Evolutionary conservation across 352 stramenopile genomes (phyloP).

Genomic region (Globisporangium rhizosaccharum): DNA sequence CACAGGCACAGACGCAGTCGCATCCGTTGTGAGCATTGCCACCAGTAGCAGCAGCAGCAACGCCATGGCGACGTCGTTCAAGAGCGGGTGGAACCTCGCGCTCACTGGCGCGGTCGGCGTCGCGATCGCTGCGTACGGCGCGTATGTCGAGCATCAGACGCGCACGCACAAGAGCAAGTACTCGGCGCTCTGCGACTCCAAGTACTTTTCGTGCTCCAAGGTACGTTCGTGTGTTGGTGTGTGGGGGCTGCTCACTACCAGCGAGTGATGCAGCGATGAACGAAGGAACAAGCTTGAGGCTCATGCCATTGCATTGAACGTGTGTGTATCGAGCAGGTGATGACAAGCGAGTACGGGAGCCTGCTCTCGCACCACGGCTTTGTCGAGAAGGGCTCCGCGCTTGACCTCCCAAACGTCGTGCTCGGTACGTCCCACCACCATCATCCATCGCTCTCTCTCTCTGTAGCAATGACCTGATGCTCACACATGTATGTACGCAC

Average conservation of each 20-base stretch:
- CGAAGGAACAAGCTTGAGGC: neutral
- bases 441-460: neutral
- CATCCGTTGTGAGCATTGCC: neutral
- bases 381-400: conserved; percentile 28
- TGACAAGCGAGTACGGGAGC: conserved; percentile 52
- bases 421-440: conserved; percentile 21
- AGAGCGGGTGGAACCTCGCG: conserved; percentile 14
- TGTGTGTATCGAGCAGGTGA: conserved; percentile 19
- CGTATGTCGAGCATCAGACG: conserved; percentile 51
- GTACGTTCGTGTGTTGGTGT: conserved; percentile 10
- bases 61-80: neutral
- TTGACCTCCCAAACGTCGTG: conserved; percentile 46
- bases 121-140: conserved; percentile 28
- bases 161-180: conserved; percentile 25
- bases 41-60: neutral
- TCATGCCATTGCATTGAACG: neutral
- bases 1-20: neutral
- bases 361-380: conserved; percentile 36
- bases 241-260: too few relatives aligned
- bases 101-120: conserved; percentile 22
- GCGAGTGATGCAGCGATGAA: too few relatives aligned
- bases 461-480: neutral
- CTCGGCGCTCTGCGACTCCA: conserved; percentile 46
- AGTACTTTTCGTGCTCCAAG: conserved; percentile 50
- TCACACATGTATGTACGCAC: neutral